Percentiles rank a stretch among this genome's conserved stretches.
Evolutionary conservation across 352 stramenopile species (phyloP).

Genomic region (Phytophthora sansomeana): DNA sequence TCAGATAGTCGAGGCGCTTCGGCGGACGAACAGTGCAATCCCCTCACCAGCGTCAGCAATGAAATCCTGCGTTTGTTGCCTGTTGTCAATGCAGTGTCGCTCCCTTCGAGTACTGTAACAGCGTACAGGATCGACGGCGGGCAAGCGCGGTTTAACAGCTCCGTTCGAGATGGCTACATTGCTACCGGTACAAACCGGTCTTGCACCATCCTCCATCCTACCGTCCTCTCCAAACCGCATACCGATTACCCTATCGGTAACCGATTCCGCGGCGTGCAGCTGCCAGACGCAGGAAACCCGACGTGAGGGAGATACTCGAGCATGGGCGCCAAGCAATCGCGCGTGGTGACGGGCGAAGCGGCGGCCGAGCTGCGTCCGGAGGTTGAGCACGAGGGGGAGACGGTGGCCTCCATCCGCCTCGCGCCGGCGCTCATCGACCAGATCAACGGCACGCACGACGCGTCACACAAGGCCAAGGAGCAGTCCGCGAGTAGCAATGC

Average conservation of each 20-base stretch:
- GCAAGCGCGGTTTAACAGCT: neutral
- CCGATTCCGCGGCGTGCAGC: constrained; percentile 17
- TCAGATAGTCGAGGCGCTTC: neutral
- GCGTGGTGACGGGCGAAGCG: constrained; percentile 68
- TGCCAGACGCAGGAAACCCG: constrained; percentile 20
- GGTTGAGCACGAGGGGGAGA: constrained; percentile 49
- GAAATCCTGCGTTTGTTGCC: no score
- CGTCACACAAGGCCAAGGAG: constrained; percentile 20
- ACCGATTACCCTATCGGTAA: neutral
- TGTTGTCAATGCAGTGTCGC: no score
- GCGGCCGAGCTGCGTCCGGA: constrained; percentile 63
- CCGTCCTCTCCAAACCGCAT: neutral
- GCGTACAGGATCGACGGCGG: no score
- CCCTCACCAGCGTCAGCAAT: no score
- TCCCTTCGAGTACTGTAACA: no score
- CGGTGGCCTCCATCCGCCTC: constrained; percentile 66
- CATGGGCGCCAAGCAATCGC: constrained; percentile 85
- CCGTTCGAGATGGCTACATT: constrained; percentile 2
- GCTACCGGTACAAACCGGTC: neutral
- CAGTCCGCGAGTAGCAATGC: constrained; percentile 33
- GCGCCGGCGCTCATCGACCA: constrained; percentile 76
- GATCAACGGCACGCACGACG: constrained; percentile 60
- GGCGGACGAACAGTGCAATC: no score
- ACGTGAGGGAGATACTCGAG: constrained; percentile 46
- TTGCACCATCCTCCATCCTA: constrained; percentile 1